Evolutionary conservation across 768 basidiomycete genomes (phyloP).

Genomic region (Clavulina sp.): DNA sequence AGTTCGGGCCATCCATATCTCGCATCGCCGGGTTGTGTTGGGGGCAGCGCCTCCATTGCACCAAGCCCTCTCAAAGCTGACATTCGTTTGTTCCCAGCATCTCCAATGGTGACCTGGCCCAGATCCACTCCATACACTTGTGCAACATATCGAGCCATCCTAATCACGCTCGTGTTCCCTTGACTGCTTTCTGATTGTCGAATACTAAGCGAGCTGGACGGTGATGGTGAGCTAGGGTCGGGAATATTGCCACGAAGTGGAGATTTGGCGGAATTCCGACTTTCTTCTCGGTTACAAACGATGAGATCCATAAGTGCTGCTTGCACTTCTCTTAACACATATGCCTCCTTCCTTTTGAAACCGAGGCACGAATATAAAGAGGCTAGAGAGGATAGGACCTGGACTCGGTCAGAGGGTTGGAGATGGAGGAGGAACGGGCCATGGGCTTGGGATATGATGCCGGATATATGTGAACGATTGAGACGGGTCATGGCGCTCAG

Average conservation of each 20-base stretch:
- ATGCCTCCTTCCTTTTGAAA: slow-evolving; percentile 75
- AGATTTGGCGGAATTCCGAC: not conserved
- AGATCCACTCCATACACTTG: slow-evolving; percentile 68
- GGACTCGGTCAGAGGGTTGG: slow-evolving; percentile 55
- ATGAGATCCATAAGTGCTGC: slow-evolving; percentile 71
- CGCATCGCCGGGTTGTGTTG: slow-evolving; percentile 21
- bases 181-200: slow-evolving; percentile 54
- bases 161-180: slow-evolving; percentile 71
- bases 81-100: not conserved
- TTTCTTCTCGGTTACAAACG: slow-evolving; percentile 69
- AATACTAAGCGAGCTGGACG: slow-evolving; percentile 24
- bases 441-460: slow-evolving; percentile 50
- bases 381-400: slow-evolving; percentile 49
- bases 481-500: slow-evolving; percentile 54
- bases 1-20: slow-evolving; percentile 87
- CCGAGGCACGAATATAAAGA: slow-evolving; percentile 67
- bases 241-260: not conserved
- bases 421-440: slow-evolving; percentile 80
- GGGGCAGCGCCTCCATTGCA: slow-evolving; percentile 2
- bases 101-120: slow-evolving; percentile 19
- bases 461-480: slow-evolving; percentile 47
- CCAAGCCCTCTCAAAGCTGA: too few relatives aligned
- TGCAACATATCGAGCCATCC: slow-evolving; percentile 55
- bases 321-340: slow-evolving; percentile 68
- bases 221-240: not conserved